Evolutionary conservation across 2,329 filamentous ascomycete genomes (phyloP), one percentile per base, ranked within the genome.

Genomic region (Metarhizium sp.): DNA sequence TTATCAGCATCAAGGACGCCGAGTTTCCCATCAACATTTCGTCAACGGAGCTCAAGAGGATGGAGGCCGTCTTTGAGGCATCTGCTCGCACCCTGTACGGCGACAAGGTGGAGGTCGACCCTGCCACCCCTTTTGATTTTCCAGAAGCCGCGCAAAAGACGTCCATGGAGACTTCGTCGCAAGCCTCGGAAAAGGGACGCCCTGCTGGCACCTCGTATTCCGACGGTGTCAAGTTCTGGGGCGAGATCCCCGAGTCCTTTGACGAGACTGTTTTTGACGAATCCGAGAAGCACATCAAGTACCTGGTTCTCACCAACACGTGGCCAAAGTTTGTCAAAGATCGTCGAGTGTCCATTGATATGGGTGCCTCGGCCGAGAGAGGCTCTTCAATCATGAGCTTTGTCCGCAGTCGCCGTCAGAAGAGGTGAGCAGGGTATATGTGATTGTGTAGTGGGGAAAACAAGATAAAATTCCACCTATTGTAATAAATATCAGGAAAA

Each of bases 21-120:
- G 78, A 81, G 46, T 86, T 87, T 57, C 82, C 80, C 10, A 75
- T 87, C 64, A 87, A 88, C 65, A 75, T 88, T 49, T 80, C 82
- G 0, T 80, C 76, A 1, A 62, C 69, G 7, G 75, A 82, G 36
- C 73, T 80, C 45, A 73, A 72, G 54, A 69, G 69, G 13, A 75
- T 87, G 0, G 76, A 81, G 53, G 64, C 62, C 6, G 66, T 84
- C n/a, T 87, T 87, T 57, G 79, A 81, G 59, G 62, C 61, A 2
- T 71, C 80, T 1, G 75, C 80, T 51, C 60, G 75, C 60, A 64
- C 70, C 59, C 53, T 76, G 58, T 69, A 69, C 60, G 70, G 75
- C 53, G 65, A 72, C 48, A 62, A 63, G 40, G 57, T 62, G 1
- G 63, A 69, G 4, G 63, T 71, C 14, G 69, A 74, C 30, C 68